These are phyloP conservation scores for Penicillium sp. DNA, from an alignment of 2,329 filamentous ascomycete genomes.

Conservation along the genomic window DNA sequence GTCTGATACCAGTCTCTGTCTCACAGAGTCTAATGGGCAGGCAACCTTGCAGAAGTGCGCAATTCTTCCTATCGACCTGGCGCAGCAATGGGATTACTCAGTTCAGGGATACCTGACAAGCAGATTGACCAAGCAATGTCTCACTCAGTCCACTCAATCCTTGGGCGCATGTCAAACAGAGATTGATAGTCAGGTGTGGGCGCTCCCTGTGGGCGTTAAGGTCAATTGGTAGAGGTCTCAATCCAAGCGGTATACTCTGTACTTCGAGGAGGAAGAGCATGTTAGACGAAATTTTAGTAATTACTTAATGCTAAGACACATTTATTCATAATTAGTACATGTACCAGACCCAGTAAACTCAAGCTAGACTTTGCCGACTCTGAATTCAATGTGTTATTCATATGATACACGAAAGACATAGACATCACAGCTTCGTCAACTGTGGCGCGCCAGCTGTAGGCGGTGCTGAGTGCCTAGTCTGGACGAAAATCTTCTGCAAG, in stretches of 20 bases:
- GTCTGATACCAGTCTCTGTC: conserved; percentile 29
- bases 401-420: too few species aligned
- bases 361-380: too few species aligned
- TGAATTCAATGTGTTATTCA: too few species aligned
- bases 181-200: conserved; percentile 44
- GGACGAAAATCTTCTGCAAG: conserved; percentile 76
- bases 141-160: conserved; percentile 37
- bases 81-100: conserved; percentile 43
- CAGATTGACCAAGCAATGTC: conserved; percentile 28
- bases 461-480: conserved; percentile 56
- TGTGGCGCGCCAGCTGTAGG: conserved; percentile 26
- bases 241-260: too few species aligned
- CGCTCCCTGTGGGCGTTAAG: conserved; percentile 40
- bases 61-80: conserved; percentile 19
- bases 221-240: conserved; percentile 11
- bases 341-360: too few species aligned
- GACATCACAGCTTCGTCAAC: neutral
- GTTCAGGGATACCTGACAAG: conserved; percentile 44
- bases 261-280: too few species aligned
- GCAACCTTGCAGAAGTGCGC: conserved; percentile 10
- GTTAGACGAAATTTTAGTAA: too few species aligned
- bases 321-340: too few species aligned
- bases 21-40: conserved; percentile 22
- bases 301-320: too few species aligned
- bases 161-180: conserved; percentile 23